These are phyloP conservation scores for Saturnispora gosingensis DNA, from an alignment of 805 yeast genomes.

Conservation along the genomic window DNA sequence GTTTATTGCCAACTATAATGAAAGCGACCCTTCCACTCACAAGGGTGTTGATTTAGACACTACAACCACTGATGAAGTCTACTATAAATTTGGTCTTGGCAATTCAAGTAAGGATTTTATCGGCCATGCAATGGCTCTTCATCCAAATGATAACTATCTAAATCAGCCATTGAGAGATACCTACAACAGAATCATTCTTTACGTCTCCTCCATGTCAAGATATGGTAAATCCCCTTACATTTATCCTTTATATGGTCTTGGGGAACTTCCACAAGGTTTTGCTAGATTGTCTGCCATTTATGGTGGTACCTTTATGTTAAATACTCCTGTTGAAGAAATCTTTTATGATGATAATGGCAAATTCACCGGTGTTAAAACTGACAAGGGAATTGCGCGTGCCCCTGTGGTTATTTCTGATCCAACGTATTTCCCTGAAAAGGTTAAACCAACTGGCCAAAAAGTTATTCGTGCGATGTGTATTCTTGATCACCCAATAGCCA, in stretches of 20 bases:
- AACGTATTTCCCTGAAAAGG: slow-evolving; percentile 86
- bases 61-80: slow-evolving; percentile 87
- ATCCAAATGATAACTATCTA: slow-evolving; percentile 87
- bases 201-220: slow-evolving; percentile 84
- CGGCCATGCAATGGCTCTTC: slow-evolving; percentile 98
- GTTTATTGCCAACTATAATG: slow-evolving; percentile 74
- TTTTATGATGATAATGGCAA: slow-evolving; percentile 63
- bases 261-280: slow-evolving; percentile 98
- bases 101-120: slow-evolving; percentile 91
- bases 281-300: slow-evolving; percentile 94
- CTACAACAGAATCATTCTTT: slow-evolving; percentile 73
- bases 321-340: slow-evolving; percentile 88
- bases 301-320: slow-evolving; percentile 98
- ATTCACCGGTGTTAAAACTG: slow-evolving; percentile 81
- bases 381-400: slow-evolving; percentile 86
- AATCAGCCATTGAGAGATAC: slow-evolving; percentile 87
- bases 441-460: slow-evolving; percentile 58
- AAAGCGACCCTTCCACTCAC: slow-evolving; percentile 70
- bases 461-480: slow-evolving; percentile 85
- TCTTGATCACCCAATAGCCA: slow-evolving; percentile 80
- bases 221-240: slow-evolving; percentile 95
- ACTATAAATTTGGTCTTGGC: slow-evolving; percentile 81
- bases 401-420: slow-evolving; percentile 96
- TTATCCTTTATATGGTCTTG: slow-evolving; percentile 92
- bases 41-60: slow-evolving; percentile 78